Evolutionary conservation across 2,329 filamentous ascomycete species (phyloP), one percentile per base, ranked within the genome.

Genomic region (Aurifilum marmelostoma): DNA sequence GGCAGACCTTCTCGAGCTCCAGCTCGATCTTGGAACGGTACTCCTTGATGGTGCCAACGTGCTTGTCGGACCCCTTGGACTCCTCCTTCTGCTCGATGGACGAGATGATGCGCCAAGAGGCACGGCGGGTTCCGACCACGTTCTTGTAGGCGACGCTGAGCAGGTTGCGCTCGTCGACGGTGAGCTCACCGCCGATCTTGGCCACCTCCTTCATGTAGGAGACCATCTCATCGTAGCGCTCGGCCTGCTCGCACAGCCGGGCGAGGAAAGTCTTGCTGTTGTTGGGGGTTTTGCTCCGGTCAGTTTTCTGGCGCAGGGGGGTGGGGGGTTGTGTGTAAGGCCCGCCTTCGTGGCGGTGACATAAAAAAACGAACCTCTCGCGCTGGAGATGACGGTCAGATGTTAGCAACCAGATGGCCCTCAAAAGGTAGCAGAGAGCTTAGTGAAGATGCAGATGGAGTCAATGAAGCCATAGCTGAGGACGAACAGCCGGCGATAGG

Each of bases 171-270:
- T 99, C 96, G 83, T 98, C 95, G 77, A 98, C 95, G 74, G 90
- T 91, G 79, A 95, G 91, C 84, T 94, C 92, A 78, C 88, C 87
- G 76, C 87, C 88, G 76, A 91, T 82, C 86, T 97, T 97, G 84
- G 95, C 95, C 79, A 98, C 95, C 91, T 97, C 94, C 93, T 98
- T 98, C 96, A 98, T 98, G 88, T 95, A 97, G 81, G 91, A 94
- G 78, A 98, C 95, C 95, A 98, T 98, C 87, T 98, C 96, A 95
- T 99, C 95, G 86, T 99, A 99, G 82, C 95, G 95, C 89, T 98
- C 96, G 82, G 96, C 96, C 91, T 99, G 96, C 92, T 98, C 96
- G 89, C 96, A 98, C 82, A 99, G 94, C 87, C 96, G 91, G 84
- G 96, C 96, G 83, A 98, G 93, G 89, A 98, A 98, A 81, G 96